Evolutionary conservation across 306 rosid genomes (phyloP).

Genomic region (Vigna hirtella): DNA sequence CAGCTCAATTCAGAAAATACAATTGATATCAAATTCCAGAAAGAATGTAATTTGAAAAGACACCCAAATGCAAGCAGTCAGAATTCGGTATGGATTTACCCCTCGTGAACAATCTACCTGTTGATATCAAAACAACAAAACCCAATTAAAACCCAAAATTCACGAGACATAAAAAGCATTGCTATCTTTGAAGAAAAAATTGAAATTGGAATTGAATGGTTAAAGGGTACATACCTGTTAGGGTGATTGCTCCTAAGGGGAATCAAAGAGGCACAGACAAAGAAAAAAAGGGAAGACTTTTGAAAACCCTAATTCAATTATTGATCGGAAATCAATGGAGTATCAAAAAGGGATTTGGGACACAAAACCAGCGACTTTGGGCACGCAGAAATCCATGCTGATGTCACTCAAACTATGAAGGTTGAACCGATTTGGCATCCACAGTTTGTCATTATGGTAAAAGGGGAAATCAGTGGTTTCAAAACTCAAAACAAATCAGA

Average conservation of each 20-base stretch:
- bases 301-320: conserved; percentile 45
- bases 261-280: conserved; percentile 18
- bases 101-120: conserved; percentile 40
- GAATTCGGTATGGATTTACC: conserved; percentile 35
- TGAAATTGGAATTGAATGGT: conserved; percentile 21
- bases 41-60: conserved; percentile 27
- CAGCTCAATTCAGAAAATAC: conserved; percentile 35
- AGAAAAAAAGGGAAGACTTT: conserved; percentile 30
- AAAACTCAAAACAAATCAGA: background rate
- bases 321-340: conserved; percentile 4
- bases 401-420: conserved; percentile 19
- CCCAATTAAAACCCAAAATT: conserved; percentile 42
- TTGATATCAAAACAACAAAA: conserved; percentile 1
- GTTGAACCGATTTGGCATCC: background rate
- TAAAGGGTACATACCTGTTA: conserved; percentile 25
- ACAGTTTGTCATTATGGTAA: background rate
- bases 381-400: conserved; percentile 50
- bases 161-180: background rate
- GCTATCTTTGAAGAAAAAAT: background rate
- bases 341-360: conserved; percentile 14
- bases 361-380: conserved; percentile 47
- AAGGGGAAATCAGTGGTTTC: background rate
- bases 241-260: conserved; percentile 20
- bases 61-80: conserved; percentile 44
- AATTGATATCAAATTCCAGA: conserved; percentile 22